phyloP scores from a whole-genome alignment of 192 early-diverging fungal genomes.

The Linnemannia elongata region DNA sequence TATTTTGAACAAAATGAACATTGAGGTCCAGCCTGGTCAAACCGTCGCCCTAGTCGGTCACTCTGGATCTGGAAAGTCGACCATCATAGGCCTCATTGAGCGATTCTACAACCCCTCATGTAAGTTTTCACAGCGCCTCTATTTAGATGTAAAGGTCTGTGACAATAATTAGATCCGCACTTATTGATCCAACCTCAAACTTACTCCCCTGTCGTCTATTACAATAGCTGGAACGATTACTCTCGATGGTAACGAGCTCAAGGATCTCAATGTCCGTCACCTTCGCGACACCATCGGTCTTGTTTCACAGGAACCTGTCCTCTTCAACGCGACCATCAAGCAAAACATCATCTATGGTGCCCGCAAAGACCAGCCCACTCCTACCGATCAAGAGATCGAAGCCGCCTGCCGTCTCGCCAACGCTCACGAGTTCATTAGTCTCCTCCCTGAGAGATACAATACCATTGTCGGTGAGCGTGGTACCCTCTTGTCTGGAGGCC shows the following conservation, averaged over 20 bases:
- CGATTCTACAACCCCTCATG: slow-evolving; percentile 83
- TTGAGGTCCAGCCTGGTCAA: slow-evolving; percentile 81
- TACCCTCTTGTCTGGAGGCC: slow-evolving; percentile 60
- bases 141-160: neutral
- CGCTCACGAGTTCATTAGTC: slow-evolving; percentile 86
- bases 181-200: too few species aligned
- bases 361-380: slow-evolving; percentile 46
- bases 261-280: slow-evolving; percentile 84
- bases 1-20: slow-evolving; percentile 80
- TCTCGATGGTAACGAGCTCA: slow-evolving; percentile 84
- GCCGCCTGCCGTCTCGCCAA: slow-evolving; percentile 79
- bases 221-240: slow-evolving; percentile 63
- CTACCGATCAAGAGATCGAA: slow-evolving; percentile 79
- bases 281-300: slow-evolving; percentile 90
- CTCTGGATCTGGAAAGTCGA: slow-evolving; percentile 89
- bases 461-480: slow-evolving; percentile 86
- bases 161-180: neutral
- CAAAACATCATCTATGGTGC: slow-evolving; percentile 88
- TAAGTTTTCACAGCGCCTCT: slow-evolving; percentile 2
- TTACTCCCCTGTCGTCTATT: neutral
- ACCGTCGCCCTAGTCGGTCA: slow-evolving; percentile 70
- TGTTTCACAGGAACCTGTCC: slow-evolving; percentile 92
- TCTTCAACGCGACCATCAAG: slow-evolving; percentile 83
- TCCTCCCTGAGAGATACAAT: slow-evolving; percentile 85
- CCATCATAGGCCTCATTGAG: slow-evolving; percentile 85